phyloP scores from a whole-genome alignment of 129 eudicot genomes.

The Oenanthe sinensis region DNA sequence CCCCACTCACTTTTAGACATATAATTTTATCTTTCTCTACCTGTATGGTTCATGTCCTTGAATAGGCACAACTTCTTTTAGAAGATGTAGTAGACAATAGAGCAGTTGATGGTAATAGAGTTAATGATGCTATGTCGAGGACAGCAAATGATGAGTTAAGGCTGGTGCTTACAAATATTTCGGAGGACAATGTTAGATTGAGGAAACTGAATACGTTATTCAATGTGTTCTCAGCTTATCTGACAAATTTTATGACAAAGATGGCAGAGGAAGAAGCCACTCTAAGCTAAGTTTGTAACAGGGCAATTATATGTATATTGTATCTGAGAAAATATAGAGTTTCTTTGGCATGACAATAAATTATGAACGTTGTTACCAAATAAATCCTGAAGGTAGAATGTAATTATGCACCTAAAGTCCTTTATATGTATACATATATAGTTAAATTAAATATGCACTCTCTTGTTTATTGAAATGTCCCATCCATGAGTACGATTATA shows the following conservation, averaged over 20 bases:
- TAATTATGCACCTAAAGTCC: background rate
- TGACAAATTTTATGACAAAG: background rate
- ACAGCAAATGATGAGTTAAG: slow-evolving; percentile 38
- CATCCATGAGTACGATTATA: too few species aligned
- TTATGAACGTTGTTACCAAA: background rate
- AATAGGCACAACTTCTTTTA: slow-evolving; percentile 51
- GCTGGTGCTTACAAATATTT: slow-evolving; percentile 36
- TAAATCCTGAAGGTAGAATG: background rate
- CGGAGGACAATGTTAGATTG: slow-evolving; percentile 45
- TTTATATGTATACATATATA: background rate
- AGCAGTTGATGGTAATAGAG: slow-evolving; percentile 8
- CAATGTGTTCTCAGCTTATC: background rate
- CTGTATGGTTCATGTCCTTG: slow-evolving; percentile 7
- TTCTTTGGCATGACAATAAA: background rate
- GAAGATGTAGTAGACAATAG: slow-evolving; percentile 30
- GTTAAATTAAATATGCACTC: background rate
- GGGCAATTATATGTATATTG: background rate
- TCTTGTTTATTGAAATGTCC: too few species aligned
- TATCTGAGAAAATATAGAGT: background rate
- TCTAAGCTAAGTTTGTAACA: background rate
- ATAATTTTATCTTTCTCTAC: background rate
- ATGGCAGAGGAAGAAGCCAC: background rate
- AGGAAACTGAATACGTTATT: slow-evolving; percentile 41
- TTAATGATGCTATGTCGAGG: background rate
- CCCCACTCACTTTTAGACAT: background rate